Evolutionary conservation across 208 protist genomes (phyloP), one percentile per base, ranked within the genome.

Genomic region (Crithidia fasciculata): DNA sequence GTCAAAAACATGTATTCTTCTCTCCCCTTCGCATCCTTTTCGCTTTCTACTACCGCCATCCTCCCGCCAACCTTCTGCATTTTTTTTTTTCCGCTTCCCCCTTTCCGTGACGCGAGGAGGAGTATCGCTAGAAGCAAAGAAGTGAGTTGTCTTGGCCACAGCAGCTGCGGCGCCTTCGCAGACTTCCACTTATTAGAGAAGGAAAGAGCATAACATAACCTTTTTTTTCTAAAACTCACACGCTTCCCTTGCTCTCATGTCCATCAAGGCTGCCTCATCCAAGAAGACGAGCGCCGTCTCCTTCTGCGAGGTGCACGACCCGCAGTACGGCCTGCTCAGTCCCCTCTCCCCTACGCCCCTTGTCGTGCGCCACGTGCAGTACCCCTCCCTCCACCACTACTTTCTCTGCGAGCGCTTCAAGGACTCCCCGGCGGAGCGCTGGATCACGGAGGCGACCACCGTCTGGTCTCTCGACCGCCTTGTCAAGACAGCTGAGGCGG

Each of bases 371-470:
- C 91, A 96, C 67, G 74, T 80, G 19, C 79, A 92, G 81, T 96
- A 94, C 67, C 89, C 89, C 10, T 92, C 86, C 2, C 59, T 93
- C 45, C 89, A 96, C 47, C 91, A 96, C 64, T 96, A 91, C 76
- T 96, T 96, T 65, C 83, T 96, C 9, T 88, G 86, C 45, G 87
- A 96, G 77, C 85, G 89, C 50, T 96, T 96, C 64, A 81, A 82
- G 43, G 91, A 75, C 47, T 78, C 83, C 2, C 83, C 84, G 55
- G 57, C 79, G 12, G 87, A 92, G 76, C 44, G 70, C 50, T 78
- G 73, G 55, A 78, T 96, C 13, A 80, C 71, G 40, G 78, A 78
- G 49, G 89, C 88, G 47, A 80, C 80, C 15, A 90, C 89, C 9
- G 67, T 90, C 19, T 96, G 91, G 91, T 87, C 93, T 58, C 77